Percentiles rank a stretch among this genome's conserved stretches.
Conservation (phyloP, 768 basidiomycete genomes). For the Serendipita vermifera region DNA sequence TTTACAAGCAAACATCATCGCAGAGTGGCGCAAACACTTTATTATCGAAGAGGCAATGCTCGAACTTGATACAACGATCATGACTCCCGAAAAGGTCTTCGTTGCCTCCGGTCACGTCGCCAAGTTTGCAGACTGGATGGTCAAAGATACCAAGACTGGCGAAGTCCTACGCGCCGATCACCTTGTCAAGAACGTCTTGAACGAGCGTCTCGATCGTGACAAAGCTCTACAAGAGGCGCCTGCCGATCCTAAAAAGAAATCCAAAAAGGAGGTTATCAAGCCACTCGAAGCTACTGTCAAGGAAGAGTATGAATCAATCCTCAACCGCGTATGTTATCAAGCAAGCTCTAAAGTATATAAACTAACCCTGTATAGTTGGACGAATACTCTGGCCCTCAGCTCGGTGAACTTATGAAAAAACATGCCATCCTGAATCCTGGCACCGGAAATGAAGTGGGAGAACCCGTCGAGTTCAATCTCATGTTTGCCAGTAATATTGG, state of each 20-base stretch:
- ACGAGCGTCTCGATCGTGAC: conserved; percentile 81
- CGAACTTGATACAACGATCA: conserved; percentile 94
- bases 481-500: conserved; percentile 98
- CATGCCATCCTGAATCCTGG: conserved; percentile 79
- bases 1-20: conserved; percentile 90
- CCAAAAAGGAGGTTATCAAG: conserved; percentile 54
- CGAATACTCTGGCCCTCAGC: conserved; percentile 79
- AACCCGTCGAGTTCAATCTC: conserved; percentile 93
- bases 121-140: conserved; percentile 99
- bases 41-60: conserved; percentile 98
- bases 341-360: conserved; percentile 6
- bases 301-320: conserved; percentile 61
- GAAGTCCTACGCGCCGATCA: conserved; percentile 96
- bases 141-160: conserved; percentile 87
- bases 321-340: conserved; percentile 64
- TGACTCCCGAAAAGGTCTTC: conserved; percentile 90
- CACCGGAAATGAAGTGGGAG: conserved; percentile 82
- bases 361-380: conserved; percentile 48
- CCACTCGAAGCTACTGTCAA: conserved; percentile 61
- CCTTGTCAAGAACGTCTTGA: conserved; percentile 82
- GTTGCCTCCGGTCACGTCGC: conserved; percentile 97
- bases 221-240: conserved; percentile 70
- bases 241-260: conserved; percentile 50
- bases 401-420: conserved; percentile 74
- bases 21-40: conserved; percentile 95